Base-by-base conservation (phyloP, 2,329 filamentous ascomycete genomes). In the Fusarium illudens region DNA sequence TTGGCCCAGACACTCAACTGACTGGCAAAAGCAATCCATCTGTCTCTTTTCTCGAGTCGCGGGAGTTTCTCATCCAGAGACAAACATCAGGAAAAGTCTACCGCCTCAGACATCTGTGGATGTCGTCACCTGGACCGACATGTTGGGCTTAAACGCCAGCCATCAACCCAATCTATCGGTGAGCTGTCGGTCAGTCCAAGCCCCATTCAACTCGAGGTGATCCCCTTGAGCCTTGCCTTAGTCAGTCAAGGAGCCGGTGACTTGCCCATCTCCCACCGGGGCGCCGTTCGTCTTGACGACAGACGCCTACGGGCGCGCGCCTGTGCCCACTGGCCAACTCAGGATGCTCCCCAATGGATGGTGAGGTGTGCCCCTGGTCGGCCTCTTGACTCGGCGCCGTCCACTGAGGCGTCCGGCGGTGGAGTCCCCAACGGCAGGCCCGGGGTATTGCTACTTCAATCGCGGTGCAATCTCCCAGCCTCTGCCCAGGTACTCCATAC, bases 351-450 rank as follows among this genome's bases (percentile, higher is more conserved):
- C 37, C 58, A 67, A 69, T 67, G 53, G 51, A 39, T 17, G 12
- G 48, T 46, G 42, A 34, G 25, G 12, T 48, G 10, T 53, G 37
- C 39, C 51, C 50, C 57, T 36, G 25, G 50, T 55, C 50, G 13
- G 33, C 37, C 44, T 52, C 70, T 72, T 69, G 71, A 74, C 72
- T 74, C 70, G 65, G 60, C 56, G 58, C 58, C 69, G 70, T 51
- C 60, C 71, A 67, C 53, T 73, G 67, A 69, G 60, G 50, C 51
- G 65, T 60, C 46, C 25, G 17, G 48, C 34, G 44, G 71, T 73
- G 72, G 72, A 65, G 68, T 61, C 56, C 59, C 48, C 68, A 69
- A 60, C 58, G 60, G 62, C 65, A 57, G 63, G 53, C 60, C 71
- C 60, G 62, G 64, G 64, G 56, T 65, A 68, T 62, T 69, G 48